phyloP scores from a whole-genome alignment of 352 stramenopile genomes.

The Peronosclerospora sorghi region DNA sequence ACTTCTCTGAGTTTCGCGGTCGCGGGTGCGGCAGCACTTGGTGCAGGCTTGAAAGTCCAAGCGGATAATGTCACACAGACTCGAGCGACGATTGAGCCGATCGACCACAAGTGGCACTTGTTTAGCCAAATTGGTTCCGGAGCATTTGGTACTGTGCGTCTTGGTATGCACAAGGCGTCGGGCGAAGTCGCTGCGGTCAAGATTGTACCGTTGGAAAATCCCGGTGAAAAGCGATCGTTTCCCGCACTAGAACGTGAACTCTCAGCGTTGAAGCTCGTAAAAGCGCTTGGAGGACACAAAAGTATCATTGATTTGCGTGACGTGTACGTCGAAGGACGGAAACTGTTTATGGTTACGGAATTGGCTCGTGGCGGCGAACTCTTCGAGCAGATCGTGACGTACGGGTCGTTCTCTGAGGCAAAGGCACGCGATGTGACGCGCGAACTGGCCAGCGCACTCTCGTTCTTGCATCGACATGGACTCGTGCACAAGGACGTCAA shows the following conservation, averaged over 20 bases:
- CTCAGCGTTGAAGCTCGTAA: conserved; percentile 55
- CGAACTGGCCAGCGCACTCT: conserved; percentile 52
- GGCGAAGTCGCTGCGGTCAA: conserved; percentile 68
- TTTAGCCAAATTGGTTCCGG: conserved; percentile 64
- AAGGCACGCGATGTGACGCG: conserved; percentile 33
- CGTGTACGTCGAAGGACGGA: conserved; percentile 65
- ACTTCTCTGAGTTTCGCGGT: conserved; percentile 35
- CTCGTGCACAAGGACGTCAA: conserved; percentile 80
- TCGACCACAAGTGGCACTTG: conserved; percentile 37
- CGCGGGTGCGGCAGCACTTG: conserved; percentile 37
- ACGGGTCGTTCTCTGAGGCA: conserved; percentile 47
- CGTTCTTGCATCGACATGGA: conserved; percentile 57
- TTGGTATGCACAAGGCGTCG: conserved; percentile 56
- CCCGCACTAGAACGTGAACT: conserved; percentile 58
- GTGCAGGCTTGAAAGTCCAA: conserved; percentile 25
- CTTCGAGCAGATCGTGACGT: conserved; percentile 81
- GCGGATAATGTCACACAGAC: conserved; percentile 26
- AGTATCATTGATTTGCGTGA: conserved; percentile 82
- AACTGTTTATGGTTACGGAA: conserved; percentile 84
- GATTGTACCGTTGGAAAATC: conserved; percentile 32
- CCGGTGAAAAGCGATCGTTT: conserved; percentile 28
- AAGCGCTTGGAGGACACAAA: conserved; percentile 61
- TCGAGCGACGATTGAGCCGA: conserved; percentile 25
- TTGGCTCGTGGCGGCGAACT: conserved; percentile 80
- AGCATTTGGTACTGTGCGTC: conserved; percentile 56